Percentiles rank a stretch among this genome's conserved stretches.
Evolutionary conservation across 768 basidiomycete genomes (phyloP).

Genomic region (Phylloporus sp.): DNA sequence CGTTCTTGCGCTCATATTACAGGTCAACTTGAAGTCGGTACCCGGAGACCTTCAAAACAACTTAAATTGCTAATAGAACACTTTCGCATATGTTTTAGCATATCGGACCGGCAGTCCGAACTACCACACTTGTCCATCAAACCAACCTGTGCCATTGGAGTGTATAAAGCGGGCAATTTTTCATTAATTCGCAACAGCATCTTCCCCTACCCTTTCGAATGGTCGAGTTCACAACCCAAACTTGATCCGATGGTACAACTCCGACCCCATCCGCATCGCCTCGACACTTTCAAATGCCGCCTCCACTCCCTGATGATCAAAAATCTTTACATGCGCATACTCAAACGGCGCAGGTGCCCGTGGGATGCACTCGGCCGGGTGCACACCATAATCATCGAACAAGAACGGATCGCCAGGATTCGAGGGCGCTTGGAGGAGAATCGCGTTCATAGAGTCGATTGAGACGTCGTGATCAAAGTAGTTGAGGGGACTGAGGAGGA

Average conservation of each 20-base stretch:
- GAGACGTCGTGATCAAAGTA: conserved; percentile 64
- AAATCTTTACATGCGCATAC: conserved; percentile 34
- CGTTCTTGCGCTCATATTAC: conserved; percentile 7
- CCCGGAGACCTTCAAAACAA: background rate
- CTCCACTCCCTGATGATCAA: conserved; percentile 34
- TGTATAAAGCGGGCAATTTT: no score
- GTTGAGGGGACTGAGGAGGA: conserved; percentile 59
- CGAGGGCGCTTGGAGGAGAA: conserved; percentile 42
- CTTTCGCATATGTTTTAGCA: no score
- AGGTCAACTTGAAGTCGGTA: no score
- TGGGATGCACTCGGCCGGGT: conserved; percentile 38
- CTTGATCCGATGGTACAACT: conserved; percentile 39
- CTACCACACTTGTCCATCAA: no score
- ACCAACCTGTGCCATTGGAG: no score
- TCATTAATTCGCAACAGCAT: no score
- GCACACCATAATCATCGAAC: conserved; percentile 54
- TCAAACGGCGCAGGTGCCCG: conserved; percentile 35
- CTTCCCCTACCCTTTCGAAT: no score
- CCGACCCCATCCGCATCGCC: conserved; percentile 38
- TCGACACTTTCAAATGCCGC: conserved; percentile 30
- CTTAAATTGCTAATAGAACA: no score
- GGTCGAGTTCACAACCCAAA: conserved; percentile 24
- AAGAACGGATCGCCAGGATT: conserved; percentile 36
- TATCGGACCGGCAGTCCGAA: no score
- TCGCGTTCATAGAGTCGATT: conserved; percentile 52